Conservation (phyloP, 2,329 filamentous ascomycete species). For the Cadophora sp. region DNA sequence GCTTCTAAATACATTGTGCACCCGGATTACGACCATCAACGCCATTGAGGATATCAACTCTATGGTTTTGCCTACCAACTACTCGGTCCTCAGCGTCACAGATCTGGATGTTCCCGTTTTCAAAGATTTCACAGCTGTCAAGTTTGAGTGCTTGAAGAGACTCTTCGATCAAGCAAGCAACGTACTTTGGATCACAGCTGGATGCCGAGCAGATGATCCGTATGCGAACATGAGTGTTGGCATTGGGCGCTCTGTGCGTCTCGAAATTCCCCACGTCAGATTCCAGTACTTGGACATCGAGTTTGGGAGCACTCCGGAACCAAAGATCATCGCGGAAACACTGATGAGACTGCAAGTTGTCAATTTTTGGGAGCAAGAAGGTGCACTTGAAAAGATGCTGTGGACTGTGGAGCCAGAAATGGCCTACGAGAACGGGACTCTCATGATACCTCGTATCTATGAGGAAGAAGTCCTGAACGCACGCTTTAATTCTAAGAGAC, state of each 20-base stretch:
- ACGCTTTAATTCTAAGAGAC: constrained; percentile 26
- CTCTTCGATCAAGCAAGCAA: constrained; percentile 25
- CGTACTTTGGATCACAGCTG: constrained; percentile 35
- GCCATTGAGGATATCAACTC: not conserved
- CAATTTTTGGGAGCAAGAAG: constrained; percentile 6
- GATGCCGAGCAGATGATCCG: constrained; percentile 24
- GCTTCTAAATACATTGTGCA: not conserved
- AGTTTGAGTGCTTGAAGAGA: constrained; percentile 34
- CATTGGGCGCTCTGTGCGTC: constrained; percentile 17
- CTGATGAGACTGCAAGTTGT: constrained; percentile 23
- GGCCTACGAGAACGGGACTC: constrained; percentile 20
- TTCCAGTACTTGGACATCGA: constrained; percentile 32
- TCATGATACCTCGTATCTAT: constrained; percentile 26
- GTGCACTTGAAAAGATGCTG: not conserved
- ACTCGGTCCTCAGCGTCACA: constrained; percentile 33
- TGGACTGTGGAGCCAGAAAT: constrained; percentile 35
- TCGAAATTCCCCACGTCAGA: constrained; percentile 28
- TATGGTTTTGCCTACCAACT: not conserved
- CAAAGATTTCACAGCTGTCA: constrained; percentile 33
- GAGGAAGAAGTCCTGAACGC: constrained; percentile 16
- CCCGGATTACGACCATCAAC: not conserved
- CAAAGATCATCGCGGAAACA: constrained; percentile 21
- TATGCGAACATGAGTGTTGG: constrained; percentile 29
- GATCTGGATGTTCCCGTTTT: constrained; percentile 44
- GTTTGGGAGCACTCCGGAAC: not conserved